Percentiles rank a stretch among this genome's conserved stretches.
phyloP scores from a whole-genome alignment of 768 basidiomycete species.

The Lentinula sp. region DNA sequence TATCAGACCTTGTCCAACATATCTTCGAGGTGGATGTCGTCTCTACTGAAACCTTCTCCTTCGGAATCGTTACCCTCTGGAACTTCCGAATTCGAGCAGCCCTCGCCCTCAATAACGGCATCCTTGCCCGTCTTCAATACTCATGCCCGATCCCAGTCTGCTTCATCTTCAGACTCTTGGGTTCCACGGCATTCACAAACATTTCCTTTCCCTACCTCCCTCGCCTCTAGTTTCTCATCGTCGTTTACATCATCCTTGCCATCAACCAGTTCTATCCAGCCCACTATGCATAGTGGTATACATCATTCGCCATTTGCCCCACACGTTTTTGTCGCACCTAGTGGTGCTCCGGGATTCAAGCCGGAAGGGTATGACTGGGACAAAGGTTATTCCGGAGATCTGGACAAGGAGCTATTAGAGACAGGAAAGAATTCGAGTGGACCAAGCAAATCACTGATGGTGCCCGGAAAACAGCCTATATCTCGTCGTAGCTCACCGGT shows the following conservation, averaged over 20 bases:
- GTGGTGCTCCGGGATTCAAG: constrained; percentile 73
- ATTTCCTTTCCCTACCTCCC: neutral
- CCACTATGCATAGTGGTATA: constrained; percentile 6
- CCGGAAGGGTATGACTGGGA: constrained; percentile 67
- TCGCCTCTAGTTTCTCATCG: neutral
- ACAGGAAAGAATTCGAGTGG: constrained; percentile 2
- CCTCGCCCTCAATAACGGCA: neutral
- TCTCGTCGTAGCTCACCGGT: neutral
- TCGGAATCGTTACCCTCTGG: neutral
- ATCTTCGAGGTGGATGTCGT: constrained; percentile 47
- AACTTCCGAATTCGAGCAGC: neutral
- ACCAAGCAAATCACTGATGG: neutral
- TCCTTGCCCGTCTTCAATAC: constrained; percentile 1
- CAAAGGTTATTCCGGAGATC: constrained; percentile 48
- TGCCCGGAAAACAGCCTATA: neutral
- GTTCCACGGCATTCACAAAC: neutral
- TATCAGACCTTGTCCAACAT: constrained; percentile 38
- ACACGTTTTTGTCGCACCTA: constrained; percentile 29
- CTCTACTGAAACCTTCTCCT: constrained; percentile 28
- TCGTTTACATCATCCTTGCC: neutral
- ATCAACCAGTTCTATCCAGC: constrained; percentile 10
- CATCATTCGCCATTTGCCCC: constrained; percentile 37
- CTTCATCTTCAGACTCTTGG: neutral
- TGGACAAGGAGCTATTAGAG: constrained; percentile 29
- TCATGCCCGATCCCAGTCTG: neutral